Percentiles rank a stretch among this genome's conserved stretches.
phyloP scores from a whole-genome alignment of 352 stramenopile species.

The Phytophthora macrochlamydospora region DNA sequence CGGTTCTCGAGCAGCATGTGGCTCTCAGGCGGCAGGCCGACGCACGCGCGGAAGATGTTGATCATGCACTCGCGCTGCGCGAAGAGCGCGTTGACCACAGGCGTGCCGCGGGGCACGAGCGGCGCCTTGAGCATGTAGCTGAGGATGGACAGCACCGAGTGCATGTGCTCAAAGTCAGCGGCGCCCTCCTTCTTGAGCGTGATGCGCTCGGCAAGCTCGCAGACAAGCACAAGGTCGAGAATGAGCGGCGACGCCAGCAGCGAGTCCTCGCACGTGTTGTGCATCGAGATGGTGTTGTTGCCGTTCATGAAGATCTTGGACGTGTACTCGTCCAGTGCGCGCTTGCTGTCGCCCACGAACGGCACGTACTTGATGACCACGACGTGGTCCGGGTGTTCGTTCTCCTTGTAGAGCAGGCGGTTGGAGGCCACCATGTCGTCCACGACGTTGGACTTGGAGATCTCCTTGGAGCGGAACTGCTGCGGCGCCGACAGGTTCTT shows the following conservation, averaged over 20 bases:
- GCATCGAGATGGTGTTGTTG: constrained; percentile 99
- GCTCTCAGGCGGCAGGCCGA: constrained; percentile 97
- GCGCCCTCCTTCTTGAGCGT: constrained; percentile 92
- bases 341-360: constrained; percentile 99
- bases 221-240: constrained; percentile 98
- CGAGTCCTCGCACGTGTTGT: constrained; percentile 99
- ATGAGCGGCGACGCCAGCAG: constrained; percentile 98
- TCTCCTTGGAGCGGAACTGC: constrained; percentile 99
- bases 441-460: constrained; percentile 99
- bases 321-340: constrained; percentile 99
- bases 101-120: constrained; percentile 97
- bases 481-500: constrained; percentile 99
- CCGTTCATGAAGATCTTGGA: constrained; percentile 99
- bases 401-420: constrained; percentile 97
- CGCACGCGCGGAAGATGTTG: constrained; percentile 98
- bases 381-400: constrained; percentile 99
- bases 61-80: constrained; percentile 97
- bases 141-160: constrained; percentile 97
- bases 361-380: constrained; percentile 99
- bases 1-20: constrained; percentile 99
- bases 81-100: constrained; percentile 99
- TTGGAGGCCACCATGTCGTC: constrained; percentile 99
- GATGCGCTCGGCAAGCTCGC: constrained; percentile 97
- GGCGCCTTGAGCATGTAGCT: constrained; percentile 99
- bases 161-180: constrained; percentile 93